These are phyloP conservation scores for Capsaspora owczarzaki DNA, from an alignment of 78 protist species.

Conservation along the genomic window DNA sequence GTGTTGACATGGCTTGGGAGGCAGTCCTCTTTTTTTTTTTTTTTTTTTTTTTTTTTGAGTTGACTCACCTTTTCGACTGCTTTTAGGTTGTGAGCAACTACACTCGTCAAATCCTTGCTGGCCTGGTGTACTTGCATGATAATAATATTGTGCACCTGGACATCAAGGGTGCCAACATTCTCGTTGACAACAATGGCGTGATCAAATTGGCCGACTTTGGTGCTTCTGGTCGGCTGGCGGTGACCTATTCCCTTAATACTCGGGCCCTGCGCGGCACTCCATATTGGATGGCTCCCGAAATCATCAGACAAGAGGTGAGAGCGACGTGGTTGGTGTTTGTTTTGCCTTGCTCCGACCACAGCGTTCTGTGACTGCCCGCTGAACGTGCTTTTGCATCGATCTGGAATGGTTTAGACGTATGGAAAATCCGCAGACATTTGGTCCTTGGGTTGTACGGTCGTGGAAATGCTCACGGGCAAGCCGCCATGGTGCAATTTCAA, in stretches of 20 bases:
- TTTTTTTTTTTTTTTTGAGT: not conserved
- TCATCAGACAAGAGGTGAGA: not conserved
- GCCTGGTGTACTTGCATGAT: constrained; percentile 11
- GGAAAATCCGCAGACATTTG: constrained; percentile 30
- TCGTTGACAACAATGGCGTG: constrained; percentile 24
- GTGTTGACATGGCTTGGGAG: not conserved
- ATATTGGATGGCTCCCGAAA: constrained; percentile 55
- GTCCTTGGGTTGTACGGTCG: constrained; percentile 31
- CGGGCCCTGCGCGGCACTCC: constrained; percentile 34
- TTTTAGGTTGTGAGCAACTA: not conserved
- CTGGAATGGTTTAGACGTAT: no score
- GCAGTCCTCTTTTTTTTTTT: not conserved
- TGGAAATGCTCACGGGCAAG: not conserved
- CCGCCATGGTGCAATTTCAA: constrained; percentile 34
- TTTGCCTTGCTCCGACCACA: no score
- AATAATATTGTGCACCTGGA: constrained; percentile 10
- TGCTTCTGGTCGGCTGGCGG: not conserved
- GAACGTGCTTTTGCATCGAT: no score
- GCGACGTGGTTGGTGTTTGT: no score
- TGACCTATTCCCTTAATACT: not conserved
- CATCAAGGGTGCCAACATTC: constrained; percentile 38
- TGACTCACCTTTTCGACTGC: not conserved
- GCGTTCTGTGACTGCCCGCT: no score
- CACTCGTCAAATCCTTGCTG: not conserved
- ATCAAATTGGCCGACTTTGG: constrained; percentile 51